Conservation (phyloP, 2,329 filamentous ascomycete genomes). For the Geoglossum cookeanum region DNA sequence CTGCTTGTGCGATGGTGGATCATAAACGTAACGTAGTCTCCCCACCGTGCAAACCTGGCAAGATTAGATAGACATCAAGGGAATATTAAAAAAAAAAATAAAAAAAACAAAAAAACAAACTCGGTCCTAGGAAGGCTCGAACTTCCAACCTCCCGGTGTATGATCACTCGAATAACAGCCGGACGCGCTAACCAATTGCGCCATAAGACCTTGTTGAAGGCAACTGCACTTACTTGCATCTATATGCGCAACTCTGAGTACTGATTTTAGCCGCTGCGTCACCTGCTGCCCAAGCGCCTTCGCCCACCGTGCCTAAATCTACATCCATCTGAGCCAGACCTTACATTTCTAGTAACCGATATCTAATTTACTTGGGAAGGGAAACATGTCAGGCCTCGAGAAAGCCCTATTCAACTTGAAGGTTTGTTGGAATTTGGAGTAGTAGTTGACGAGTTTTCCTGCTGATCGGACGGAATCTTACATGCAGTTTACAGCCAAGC, state of each 20-base stretch:
- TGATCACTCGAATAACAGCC: not conserved
- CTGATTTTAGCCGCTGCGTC: not conserved
- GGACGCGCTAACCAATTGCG: not conserved
- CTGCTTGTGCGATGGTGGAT: not conserved
- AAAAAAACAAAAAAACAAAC: not conserved
- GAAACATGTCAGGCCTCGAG: constrained; percentile 37
- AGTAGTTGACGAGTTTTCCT: not conserved
- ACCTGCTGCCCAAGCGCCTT: not conserved
- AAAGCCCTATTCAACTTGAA: constrained; percentile 44
- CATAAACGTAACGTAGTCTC: no score
- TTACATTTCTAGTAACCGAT: not conserved
- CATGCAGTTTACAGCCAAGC: constrained; percentile 39
- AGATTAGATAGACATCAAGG: no score
- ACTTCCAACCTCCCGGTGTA: not conserved
- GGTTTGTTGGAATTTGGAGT: constrained; percentile 18
- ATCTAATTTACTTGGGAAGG: not conserved
- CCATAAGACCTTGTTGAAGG: not conserved
- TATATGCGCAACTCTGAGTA: not conserved
- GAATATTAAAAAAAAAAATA: no score
- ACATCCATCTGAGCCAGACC: not conserved
- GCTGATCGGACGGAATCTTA: not conserved
- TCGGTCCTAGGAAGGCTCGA: not conserved
- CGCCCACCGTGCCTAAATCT: not conserved
- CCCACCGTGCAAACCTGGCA: no score
- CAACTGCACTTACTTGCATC: not conserved